phyloP scores from a whole-genome alignment of 495 filamentous ascomycete genomes.

The Penicillium atrosanguineum region DNA sequence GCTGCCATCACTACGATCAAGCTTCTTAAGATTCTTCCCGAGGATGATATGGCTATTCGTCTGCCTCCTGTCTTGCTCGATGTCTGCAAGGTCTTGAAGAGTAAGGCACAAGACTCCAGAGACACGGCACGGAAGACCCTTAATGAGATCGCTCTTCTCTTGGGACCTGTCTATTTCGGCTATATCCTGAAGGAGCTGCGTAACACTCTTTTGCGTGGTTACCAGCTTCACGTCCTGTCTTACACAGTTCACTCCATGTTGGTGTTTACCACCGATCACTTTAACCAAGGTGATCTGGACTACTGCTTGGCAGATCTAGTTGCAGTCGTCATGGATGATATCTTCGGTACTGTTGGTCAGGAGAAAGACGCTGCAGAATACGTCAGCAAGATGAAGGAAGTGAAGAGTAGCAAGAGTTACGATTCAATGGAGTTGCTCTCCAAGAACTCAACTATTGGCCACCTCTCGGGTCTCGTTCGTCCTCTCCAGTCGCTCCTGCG shows the following conservation, averaged over 20 bases:
- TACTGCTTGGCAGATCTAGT: constrained; percentile 79
- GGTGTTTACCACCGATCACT: constrained; percentile 67
- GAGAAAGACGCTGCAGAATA: constrained; percentile 98
- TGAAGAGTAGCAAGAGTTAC: constrained; percentile 95
- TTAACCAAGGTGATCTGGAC: constrained; percentile 80
- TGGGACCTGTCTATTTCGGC: constrained; percentile 78
- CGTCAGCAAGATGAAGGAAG: constrained; percentile 91
- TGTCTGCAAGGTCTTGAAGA: constrained; percentile 87
- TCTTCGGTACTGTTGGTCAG: constrained; percentile 90
- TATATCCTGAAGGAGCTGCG: constrained; percentile 93
- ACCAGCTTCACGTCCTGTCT: constrained; percentile 92
- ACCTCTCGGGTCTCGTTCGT: constrained; percentile 69
- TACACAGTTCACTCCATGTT: constrained; percentile 94
- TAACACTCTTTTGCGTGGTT: constrained; percentile 74
- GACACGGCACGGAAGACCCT: constrained; percentile 89
- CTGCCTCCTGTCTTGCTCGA: constrained; percentile 84
- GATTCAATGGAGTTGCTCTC: constrained; percentile 96
- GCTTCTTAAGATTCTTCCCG: constrained; percentile 74
- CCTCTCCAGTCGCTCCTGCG: constrained; percentile 74
- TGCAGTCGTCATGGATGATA: constrained; percentile 91
- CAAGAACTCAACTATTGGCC: constrained; percentile 67
- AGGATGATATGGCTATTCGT: constrained; percentile 63
- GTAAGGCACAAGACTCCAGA: constrained; percentile 80
- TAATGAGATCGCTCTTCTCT: constrained; percentile 70
- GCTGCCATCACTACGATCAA: constrained; percentile 85